Base-by-base conservation (phyloP, 208 protist genomes). In the Trypanosoma avium region DNA sequence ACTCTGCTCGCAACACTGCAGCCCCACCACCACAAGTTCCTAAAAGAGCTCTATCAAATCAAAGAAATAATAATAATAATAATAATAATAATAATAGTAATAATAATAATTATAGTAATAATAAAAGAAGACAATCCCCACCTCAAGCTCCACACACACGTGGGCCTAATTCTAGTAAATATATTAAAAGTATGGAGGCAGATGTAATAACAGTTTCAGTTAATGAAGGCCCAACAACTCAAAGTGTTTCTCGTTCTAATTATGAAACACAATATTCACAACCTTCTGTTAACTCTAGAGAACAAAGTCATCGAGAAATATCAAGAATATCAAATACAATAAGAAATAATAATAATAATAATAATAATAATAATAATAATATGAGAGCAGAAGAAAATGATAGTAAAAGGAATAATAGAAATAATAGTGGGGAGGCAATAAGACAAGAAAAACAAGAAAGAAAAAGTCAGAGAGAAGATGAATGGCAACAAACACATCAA, bases 81-180 rank as follows among this genome's bases (percentile, higher is more conserved):
- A 38, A 38, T 5, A 38, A 38, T 13, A 5, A 38, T 13, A 38
- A 3, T n/a, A 42, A 42, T 15, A 42, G 17, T 15, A 42, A 42
- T 15, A 42, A 42, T 15, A 42, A 9, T 15, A 42, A 42, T 9
- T 1, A 13, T 1, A 42, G 17, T 15, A 42, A 42, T 15, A 42
- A 42, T 10, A 38, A 38, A 38, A 38, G 10, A 5, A 10, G 10
- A 5, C 33, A 38, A 38, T 38, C 46, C 2, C 30, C 12, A 32
- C 22, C 26, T 4, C 57, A 15, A 42, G 48, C 22, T 1, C 47
- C 60, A 19, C 9, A 19, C 26, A 32, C 49, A 47, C 60, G 60
- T 66, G 60, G 45, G 3, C 60, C 60, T 1, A 66, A 55, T 6
- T 46, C 48, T 29, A 26, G 29, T 5, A 47, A n/a, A 35, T 9